Percentiles rank a stretch among this genome's conserved stretches.
phyloP scores from a whole-genome alignment of 2,329 filamentous ascomycete species.

The Amylocarpus encephaloides region DNA sequence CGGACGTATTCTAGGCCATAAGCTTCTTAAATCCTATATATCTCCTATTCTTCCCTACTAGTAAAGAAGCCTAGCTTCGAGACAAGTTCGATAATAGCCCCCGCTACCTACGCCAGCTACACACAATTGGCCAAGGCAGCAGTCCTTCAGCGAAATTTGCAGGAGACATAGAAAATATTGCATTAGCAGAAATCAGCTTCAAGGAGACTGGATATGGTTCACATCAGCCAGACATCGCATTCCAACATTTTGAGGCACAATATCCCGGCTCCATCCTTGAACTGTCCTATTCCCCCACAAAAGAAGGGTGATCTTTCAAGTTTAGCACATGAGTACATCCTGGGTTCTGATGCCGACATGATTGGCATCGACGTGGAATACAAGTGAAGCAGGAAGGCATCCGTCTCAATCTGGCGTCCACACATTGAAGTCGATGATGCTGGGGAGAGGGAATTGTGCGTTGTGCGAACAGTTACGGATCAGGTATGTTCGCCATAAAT shows the following conservation, averaged over 20 bases:
- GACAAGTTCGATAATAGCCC: no score
- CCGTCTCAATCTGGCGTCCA: conserved; percentile 17
- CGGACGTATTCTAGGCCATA: no score
- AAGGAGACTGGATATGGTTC: conserved; percentile 12
- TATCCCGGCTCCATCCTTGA: conserved; percentile 25
- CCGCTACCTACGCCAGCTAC: conserved; percentile 6
- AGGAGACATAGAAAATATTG: conserved; percentile 12
- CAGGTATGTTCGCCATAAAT: conserved; percentile 9
- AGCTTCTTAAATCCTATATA: no score
- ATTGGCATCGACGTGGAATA: conserved; percentile 29
- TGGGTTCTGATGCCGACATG: conserved; percentile 22
- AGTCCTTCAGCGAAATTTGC: conserved; percentile 15
- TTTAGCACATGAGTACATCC: conserved; percentile 27
- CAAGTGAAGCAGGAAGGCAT: conserved; percentile 19
- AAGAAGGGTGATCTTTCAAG: conserved; percentile 23
- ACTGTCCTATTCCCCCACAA: conserved; percentile 28
- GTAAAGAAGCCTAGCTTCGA: no score
- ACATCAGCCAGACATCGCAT: conserved; percentile 17
- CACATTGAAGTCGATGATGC: conserved; percentile 13
- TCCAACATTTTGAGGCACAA: conserved; percentile 16
- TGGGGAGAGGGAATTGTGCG: conserved; percentile 16
- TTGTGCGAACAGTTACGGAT: conserved; percentile 15
- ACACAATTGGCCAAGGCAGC: conserved; percentile 8
- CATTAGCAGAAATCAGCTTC: conserved; percentile 15
- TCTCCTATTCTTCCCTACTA: no score